Conservation (phyloP, 805 yeast genomes). For the Sugiyamaella floridensis region DNA sequence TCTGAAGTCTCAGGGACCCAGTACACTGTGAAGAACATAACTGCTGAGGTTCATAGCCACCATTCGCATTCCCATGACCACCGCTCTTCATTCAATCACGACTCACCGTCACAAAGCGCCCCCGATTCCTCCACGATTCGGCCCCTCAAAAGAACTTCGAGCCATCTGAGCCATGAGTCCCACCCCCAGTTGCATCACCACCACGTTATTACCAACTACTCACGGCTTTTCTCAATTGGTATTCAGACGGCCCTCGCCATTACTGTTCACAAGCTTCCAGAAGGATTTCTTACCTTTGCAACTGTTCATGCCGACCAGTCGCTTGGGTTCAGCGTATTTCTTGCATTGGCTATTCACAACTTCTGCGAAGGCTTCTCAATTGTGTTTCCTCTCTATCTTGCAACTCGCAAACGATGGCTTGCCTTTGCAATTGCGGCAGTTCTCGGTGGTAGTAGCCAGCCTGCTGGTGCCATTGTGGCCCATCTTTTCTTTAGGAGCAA, state of each 20-base stretch:
- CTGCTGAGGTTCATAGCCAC: neutral
- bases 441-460: slow-evolving; percentile 81
- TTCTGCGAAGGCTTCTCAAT: slow-evolving; percentile 91
- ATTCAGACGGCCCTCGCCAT: slow-evolving; percentile 85
- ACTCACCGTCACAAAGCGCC: neutral
- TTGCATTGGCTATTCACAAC: slow-evolving; percentile 83
- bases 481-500: slow-evolving; percentile 40
- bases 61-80: slow-evolving; percentile 5
- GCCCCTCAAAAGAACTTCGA: neutral
- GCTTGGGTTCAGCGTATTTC: slow-evolving; percentile 72
- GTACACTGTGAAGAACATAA: neutral
- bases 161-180: neutral
- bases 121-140: slow-evolving; percentile 3
- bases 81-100: slow-evolving; percentile 9
- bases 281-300: slow-evolving; percentile 83
- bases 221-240: slow-evolving; percentile 78
- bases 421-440: slow-evolving; percentile 62
- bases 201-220: slow-evolving; percentile 67
- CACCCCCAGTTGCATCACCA: slow-evolving; percentile 52
- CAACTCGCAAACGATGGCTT: slow-evolving; percentile 51
- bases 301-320: slow-evolving; percentile 61
- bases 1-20: neutral
- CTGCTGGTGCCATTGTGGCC: slow-evolving; percentile 79
- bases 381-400: slow-evolving; percentile 82
- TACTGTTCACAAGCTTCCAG: slow-evolving; percentile 87